Conservation (phyloP, 2,329 filamentous ascomycete species). For the Pestalotiopsis fici region DNA sequence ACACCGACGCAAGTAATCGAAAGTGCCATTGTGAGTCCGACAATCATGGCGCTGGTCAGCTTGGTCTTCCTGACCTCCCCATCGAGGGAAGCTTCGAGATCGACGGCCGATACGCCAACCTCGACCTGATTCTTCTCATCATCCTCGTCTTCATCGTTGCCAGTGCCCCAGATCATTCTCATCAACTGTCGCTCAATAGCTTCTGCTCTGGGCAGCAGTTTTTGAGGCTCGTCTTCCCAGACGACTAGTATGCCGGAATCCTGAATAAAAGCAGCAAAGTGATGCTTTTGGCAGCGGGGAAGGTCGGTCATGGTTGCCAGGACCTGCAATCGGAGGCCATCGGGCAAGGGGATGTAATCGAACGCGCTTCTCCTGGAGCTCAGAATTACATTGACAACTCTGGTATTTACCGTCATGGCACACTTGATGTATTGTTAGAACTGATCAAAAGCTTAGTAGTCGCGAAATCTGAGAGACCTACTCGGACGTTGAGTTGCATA, state of each 20-base stretch:
- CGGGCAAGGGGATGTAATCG: slow-evolving; percentile 58
- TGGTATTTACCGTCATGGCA: slow-evolving; percentile 69
- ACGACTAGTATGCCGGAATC: slow-evolving; percentile 60
- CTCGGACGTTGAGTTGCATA: slow-evolving; percentile 39
- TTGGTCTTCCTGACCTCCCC: slow-evolving; percentile 49
- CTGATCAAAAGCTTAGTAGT: not conserved
- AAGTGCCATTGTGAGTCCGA: slow-evolving; percentile 52
- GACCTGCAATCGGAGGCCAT: slow-evolving; percentile 63
- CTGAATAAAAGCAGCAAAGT: slow-evolving; percentile 65
- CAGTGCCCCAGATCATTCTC: slow-evolving; percentile 57
- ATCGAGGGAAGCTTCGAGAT: slow-evolving; percentile 39
- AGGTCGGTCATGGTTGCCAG: slow-evolving; percentile 58
- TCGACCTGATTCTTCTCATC: slow-evolving; percentile 30
- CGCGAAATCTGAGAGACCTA: slow-evolving; percentile 17
- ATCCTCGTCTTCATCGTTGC: slow-evolving; percentile 41
- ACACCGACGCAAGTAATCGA: slow-evolving; percentile 54
- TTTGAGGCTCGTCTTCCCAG: slow-evolving; percentile 64
- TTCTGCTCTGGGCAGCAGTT: slow-evolving; percentile 52
- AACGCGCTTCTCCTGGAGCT: slow-evolving; percentile 41
- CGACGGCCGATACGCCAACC: slow-evolving; percentile 41
- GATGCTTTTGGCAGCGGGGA: slow-evolving; percentile 62
- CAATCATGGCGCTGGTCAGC: slow-evolving; percentile 56
- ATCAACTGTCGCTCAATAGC: slow-evolving; percentile 55
- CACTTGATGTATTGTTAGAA: slow-evolving; percentile 38
- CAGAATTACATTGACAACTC: slow-evolving; percentile 63